Evolutionary conservation across 345 rosid species (phyloP), one percentile per base, ranked within the genome.

Genomic region (Boechera stricta): DNA sequence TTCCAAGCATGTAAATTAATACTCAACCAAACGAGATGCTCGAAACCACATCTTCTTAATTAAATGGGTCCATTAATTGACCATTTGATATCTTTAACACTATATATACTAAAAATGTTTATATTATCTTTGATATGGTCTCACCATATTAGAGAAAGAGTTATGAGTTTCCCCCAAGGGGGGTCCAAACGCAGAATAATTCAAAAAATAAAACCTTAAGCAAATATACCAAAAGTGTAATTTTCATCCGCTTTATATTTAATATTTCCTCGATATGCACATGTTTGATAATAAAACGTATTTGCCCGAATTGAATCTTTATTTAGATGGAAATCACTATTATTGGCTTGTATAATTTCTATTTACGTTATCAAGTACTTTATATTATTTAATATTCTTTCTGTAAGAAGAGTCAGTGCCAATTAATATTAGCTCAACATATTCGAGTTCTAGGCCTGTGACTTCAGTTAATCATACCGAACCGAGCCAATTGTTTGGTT

Each of bases 21-120:
- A 64, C 63, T 7, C 11, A 52, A 63, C 69, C 33, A 73, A 73
- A 73, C 62, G 24, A 63, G 69, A 62, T 73, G 63, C 9, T 41
- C 42, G 33, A 73, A 13, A 73, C 11, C 26, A 73, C 35, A 62
- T 28, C 4, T 52, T 72, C 18, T 67, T 58, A n/a, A 26, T 12
- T 58, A 9, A 18, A 28, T 49, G 39, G 48, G 68, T 48, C 74
- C 77, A 41, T 16, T 28, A 49, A 26, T 49, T 49, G 44, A 38
- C 73, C 33, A 49, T 38, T 47, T 36, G 38, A 36, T 33, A 75
- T 24, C 10, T 45, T 74, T 64, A 32, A 53, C 64, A 31, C 54
- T 21, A 41, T 53, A 4, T 44, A 31, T 42, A 36, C 60, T 16
- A 7, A 47, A 66, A 24, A 10, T 57, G 21, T 57, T 36, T 10